Conservation (phyloP, 2,329 filamentous ascomycete species). For the Claviceps sp. region DNA sequence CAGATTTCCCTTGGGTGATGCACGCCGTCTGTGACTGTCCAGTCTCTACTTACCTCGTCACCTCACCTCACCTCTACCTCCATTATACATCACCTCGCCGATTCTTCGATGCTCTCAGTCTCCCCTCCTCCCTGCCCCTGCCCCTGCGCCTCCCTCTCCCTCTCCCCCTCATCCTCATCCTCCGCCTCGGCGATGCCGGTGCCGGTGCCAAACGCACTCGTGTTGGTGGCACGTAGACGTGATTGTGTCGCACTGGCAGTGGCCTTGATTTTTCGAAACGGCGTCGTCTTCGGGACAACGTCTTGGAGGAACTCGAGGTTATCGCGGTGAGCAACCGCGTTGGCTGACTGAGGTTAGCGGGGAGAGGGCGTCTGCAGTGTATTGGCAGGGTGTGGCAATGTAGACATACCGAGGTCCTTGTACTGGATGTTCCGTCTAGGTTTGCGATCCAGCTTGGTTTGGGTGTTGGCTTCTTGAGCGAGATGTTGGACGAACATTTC, state of each 20-base stretch:
- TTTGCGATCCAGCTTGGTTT: conserved; percentile 83
- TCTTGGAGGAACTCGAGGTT: conserved; percentile 92
- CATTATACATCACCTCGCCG: no score
- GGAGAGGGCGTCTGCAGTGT: no score
- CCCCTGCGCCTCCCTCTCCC: conserved; percentile 17
- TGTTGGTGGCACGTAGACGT: conserved; percentile 24
- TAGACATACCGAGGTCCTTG: conserved; percentile 63
- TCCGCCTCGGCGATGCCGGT: not conserved
- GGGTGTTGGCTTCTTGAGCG: conserved; percentile 69
- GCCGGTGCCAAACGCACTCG: not conserved
- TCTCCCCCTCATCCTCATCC: conserved; percentile 9
- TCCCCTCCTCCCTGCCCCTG: conserved; percentile 28
- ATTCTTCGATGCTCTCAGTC: conserved; percentile 18
- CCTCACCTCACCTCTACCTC: no score
- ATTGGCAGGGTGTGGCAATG: not conserved
- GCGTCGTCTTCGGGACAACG: conserved; percentile 73
- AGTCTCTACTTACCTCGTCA: no score
- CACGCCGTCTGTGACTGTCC: no score
- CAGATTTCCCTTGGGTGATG: no score
- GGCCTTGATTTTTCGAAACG: conserved; percentile 67
- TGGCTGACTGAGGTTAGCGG: conserved; percentile 38
- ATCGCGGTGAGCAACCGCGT: conserved; percentile 74
- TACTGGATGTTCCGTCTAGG: conserved; percentile 91
- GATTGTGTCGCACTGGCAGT: conserved; percentile 37
- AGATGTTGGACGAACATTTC: conserved; percentile 96